A percentile compares a stretch with the other conserved stretches of the same genome.
Conservation (phyloP, 768 basidiomycete genomes). For the Tubosaeta sp. region DNA sequence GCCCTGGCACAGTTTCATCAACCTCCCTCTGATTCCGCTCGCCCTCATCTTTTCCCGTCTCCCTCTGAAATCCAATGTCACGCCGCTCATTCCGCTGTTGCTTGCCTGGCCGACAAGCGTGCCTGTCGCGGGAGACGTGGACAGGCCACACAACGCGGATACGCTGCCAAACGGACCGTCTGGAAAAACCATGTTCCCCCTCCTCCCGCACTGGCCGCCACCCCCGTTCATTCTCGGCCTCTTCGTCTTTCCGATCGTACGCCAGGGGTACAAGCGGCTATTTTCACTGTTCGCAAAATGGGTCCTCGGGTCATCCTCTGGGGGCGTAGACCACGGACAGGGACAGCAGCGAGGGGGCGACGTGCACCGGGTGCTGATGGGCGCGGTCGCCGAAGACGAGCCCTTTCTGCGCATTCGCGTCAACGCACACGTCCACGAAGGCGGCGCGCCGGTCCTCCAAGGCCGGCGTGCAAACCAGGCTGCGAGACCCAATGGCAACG, state of each 20-base stretch:
- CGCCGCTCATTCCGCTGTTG: slow-evolving; percentile 21
- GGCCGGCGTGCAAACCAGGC: slow-evolving; percentile 10
- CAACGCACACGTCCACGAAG: slow-evolving; percentile 34
- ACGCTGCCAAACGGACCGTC: background rate
- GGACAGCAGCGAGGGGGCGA: slow-evolving; percentile 13
- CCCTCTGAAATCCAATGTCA: slow-evolving; percentile 29
- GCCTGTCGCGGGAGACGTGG: slow-evolving; percentile 13
- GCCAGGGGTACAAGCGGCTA: slow-evolving; percentile 39
- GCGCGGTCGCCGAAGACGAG: slow-evolving; percentile 23
- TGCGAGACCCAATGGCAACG: slow-evolving; percentile 10
- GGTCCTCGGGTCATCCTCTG: slow-evolving; percentile 38
- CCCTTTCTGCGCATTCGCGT: slow-evolving; percentile 28
- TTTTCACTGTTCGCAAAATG: slow-evolving; percentile 40
- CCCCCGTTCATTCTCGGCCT: slow-evolving; percentile 55
- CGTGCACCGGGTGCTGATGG: slow-evolving; percentile 23
- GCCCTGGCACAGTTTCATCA: slow-evolving; percentile 73
- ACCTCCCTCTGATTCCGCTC: slow-evolving; percentile 69
- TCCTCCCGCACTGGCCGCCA: slow-evolving; percentile 50
- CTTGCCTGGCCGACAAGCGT: slow-evolving; percentile 30
- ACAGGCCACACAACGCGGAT: background rate
- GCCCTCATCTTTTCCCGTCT: slow-evolving; percentile 63
- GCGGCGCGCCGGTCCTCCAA: slow-evolving; percentile 12
- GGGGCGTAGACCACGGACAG: slow-evolving; percentile 8
- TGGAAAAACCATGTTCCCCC: slow-evolving; percentile 20
- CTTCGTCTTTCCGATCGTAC: slow-evolving; percentile 47